These are phyloP conservation scores for Piper betle DNA, from an alignment of 164 flowering plant genomes.

Conservation along the genomic window DNA sequence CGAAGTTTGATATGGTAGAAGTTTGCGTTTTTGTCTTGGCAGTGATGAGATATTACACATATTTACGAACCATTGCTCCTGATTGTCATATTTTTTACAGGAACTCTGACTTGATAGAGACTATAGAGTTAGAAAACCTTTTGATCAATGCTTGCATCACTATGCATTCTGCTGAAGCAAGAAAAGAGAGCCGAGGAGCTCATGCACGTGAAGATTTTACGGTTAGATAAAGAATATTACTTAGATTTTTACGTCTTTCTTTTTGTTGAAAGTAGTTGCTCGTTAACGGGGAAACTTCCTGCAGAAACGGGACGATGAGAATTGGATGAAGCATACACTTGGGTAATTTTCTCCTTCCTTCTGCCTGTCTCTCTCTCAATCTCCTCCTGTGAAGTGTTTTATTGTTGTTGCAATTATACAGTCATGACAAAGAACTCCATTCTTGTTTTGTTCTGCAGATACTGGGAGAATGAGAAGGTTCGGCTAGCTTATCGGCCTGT, in stretches of 20 bases:
- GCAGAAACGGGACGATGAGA: slow-evolving; percentile 94
- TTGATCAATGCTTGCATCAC: slow-evolving; percentile 90
- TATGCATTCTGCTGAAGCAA: slow-evolving; percentile 98
- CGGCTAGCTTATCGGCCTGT: slow-evolving; percentile 79
- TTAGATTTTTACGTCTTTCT: neutral
- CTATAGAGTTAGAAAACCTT: slow-evolving; percentile 89
- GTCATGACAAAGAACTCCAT: too few relatives aligned
- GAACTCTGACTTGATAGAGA: slow-evolving; percentile 95
- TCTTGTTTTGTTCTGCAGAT: slow-evolving; percentile 26
- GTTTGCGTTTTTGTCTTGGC: neutral
- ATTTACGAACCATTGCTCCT: neutral
- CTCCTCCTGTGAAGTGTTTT: too few relatives aligned
- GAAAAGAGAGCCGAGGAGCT: slow-evolving; percentile 98
- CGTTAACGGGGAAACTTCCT: slow-evolving; percentile 2
- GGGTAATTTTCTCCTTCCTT: slow-evolving; percentile 43
- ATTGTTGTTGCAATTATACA: too few relatives aligned
- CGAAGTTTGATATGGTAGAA: slow-evolving; percentile 82
- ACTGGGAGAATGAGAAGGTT: slow-evolving; percentile 85
- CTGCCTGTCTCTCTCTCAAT: slow-evolving; percentile 3
- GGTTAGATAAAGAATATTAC: slow-evolving; percentile 31
- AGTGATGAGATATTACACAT: neutral
- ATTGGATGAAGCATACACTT: slow-evolving; percentile 93
- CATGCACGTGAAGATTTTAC: slow-evolving; percentile 98
- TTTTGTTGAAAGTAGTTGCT: neutral
- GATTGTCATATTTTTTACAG: slow-evolving; percentile 23